Evolutionary conservation across 2,329 filamentous ascomycete species (phyloP).

Genomic region (Aspergillus awamori): DNA sequence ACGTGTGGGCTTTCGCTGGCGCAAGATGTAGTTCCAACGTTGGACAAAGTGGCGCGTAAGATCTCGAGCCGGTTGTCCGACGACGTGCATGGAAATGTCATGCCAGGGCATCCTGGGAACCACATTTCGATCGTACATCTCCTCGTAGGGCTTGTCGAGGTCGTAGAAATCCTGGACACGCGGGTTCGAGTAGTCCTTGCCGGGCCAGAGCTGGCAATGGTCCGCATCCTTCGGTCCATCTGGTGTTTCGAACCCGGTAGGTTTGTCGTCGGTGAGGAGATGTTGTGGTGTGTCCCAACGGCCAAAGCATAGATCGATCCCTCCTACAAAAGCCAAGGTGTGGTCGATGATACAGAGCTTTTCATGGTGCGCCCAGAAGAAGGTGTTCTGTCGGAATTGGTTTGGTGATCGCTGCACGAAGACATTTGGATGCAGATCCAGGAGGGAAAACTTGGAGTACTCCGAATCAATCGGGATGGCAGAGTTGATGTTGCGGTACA

Average conservation of each 20-base stretch:
- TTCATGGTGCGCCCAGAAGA: slow-evolving; percentile 99
- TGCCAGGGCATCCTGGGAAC: slow-evolving; percentile 98
- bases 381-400: slow-evolving; percentile 97
- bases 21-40: slow-evolving; percentile 94
- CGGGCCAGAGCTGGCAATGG: slow-evolving; percentile 93
- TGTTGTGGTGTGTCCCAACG: slow-evolving; percentile 97
- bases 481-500: slow-evolving; percentile 96
- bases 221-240: slow-evolving; percentile 81
- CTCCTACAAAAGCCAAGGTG: slow-evolving; percentile 91
- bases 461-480: slow-evolving; percentile 97
- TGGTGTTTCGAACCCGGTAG: slow-evolving; percentile 85
- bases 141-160: slow-evolving; percentile 91
- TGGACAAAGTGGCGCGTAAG: slow-evolving; percentile 95
- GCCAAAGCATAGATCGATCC: slow-evolving; percentile 94
- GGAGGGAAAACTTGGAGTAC: slow-evolving; percentile 93
- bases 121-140: slow-evolving; percentile 94
- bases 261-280: slow-evolving; percentile 85
- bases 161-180: slow-evolving; percentile 93
- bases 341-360: slow-evolving; percentile 98
- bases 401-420: slow-evolving; percentile 96
- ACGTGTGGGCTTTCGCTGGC: slow-evolving; percentile 87
- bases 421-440: slow-evolving; percentile 94
- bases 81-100: slow-evolving; percentile 95
- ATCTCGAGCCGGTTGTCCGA: slow-evolving; percentile 92
- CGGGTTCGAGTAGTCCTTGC: slow-evolving; percentile 98